Evolutionary conservation across 176 grass and related monocot species (phyloP).

Genomic region (Phoenix dactylifera): DNA sequence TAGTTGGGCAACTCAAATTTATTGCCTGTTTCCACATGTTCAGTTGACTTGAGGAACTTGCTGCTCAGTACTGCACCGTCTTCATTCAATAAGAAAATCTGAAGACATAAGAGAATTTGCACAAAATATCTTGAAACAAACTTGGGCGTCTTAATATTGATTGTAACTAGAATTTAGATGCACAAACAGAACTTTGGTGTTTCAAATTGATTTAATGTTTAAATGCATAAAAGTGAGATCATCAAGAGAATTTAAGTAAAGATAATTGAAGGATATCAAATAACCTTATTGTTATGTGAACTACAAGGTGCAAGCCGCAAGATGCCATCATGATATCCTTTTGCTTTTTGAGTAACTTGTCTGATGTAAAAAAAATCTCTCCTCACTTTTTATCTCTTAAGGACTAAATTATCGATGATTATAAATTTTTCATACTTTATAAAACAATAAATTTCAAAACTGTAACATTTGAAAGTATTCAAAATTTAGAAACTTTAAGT

Average conservation of each 20-base stretch:
- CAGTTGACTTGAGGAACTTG: slow-evolving; percentile 56
- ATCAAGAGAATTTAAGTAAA: not conserved
- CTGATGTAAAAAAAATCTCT: slow-evolving; percentile 43
- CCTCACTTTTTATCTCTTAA: no score
- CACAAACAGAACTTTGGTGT: no score
- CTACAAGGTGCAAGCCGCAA: slow-evolving; percentile 43
- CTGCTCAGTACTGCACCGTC: slow-evolving; percentile 37
- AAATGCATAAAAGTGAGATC: no score
- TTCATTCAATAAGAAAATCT: slow-evolving; percentile 65
- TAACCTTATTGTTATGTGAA: slow-evolving; percentile 59
- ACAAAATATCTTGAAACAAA: no score
- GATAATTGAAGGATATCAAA: not conserved
- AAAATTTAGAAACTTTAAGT: no score
- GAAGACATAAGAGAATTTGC: slow-evolving; percentile 9
- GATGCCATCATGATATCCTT: slow-evolving; percentile 76
- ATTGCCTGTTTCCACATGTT: slow-evolving; percentile 46
- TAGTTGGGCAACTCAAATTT: slow-evolving; percentile 47
- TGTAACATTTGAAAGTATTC: no score
- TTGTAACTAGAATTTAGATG: no score
- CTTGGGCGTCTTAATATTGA: no score
- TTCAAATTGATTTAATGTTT: no score
- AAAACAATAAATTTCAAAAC: no score
- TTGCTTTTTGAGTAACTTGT: slow-evolving; percentile 72
- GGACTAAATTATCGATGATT: no score
- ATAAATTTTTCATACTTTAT: no score